Conservation (phyloP, 2,329 filamentous ascomycete species). For the Zasmidium angulare region DNA sequence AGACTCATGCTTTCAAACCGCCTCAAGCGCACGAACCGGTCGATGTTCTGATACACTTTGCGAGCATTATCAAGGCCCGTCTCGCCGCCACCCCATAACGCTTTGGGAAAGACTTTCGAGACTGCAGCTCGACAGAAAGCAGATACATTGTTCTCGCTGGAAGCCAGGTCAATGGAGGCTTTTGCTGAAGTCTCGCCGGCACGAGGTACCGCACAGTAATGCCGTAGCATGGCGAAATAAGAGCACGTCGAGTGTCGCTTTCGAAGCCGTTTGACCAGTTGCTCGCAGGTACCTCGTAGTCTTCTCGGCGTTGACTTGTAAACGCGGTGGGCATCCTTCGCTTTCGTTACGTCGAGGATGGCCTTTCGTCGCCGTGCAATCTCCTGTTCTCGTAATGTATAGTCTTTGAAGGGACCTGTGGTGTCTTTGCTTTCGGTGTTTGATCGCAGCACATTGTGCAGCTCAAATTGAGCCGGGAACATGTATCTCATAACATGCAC, state of each 20-base stretch:
- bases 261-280: slow-evolving; percentile 68
- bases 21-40: slow-evolving; percentile 73
- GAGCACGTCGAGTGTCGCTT: slow-evolving; percentile 71
- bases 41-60: slow-evolving; percentile 65
- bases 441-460: slow-evolving; percentile 91
- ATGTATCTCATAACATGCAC: slow-evolving; percentile 84
- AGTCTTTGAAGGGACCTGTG: slow-evolving; percentile 75
- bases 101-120: slow-evolving; percentile 68
- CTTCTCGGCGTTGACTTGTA: slow-evolving; percentile 47
- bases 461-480: slow-evolving; percentile 83
- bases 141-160: slow-evolving; percentile 68
- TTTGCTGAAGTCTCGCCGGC: not conserved
- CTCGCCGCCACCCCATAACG: slow-evolving; percentile 68
- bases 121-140: slow-evolving; percentile 82
- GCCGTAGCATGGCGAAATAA: slow-evolving; percentile 72
- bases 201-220: slow-evolving; percentile 69
- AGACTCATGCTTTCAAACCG: slow-evolving; percentile 79
- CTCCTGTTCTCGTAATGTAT: slow-evolving; percentile 81
- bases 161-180: slow-evolving; percentile 65
- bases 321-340: not conserved
- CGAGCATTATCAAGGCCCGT: slow-evolving; percentile 60
- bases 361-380: slow-evolving; percentile 47
- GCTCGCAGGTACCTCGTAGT: slow-evolving; percentile 61
- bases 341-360: not conserved
- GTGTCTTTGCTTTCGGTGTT: slow-evolving; percentile 64